Conservation (phyloP, 176 grass and related monocot species). For the Metroxylon sagu region DNA sequence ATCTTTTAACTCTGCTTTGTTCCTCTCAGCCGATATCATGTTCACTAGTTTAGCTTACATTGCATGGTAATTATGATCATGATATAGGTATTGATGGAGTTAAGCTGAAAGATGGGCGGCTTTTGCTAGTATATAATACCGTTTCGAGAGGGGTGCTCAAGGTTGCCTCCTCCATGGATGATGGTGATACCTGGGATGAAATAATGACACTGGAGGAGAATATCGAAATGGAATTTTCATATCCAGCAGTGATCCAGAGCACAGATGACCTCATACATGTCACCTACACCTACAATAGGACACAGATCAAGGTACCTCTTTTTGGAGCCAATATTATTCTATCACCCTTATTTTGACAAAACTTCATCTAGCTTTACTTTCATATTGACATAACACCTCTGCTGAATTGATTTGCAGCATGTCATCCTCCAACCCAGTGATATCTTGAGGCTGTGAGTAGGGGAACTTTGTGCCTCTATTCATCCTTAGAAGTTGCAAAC, state of each 20-base stretch:
- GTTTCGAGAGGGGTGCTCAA: constrained; percentile 44
- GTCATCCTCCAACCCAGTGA: constrained; percentile 20
- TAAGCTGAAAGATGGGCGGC: constrained; percentile 49
- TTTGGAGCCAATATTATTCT: not conserved
- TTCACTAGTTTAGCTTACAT: not conserved
- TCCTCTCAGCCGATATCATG: too few species aligned
- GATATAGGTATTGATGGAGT: constrained; percentile 41
- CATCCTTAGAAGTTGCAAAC: too few species aligned
- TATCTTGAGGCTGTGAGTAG: not conserved
- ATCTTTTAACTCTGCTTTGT: not conserved
- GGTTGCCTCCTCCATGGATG: constrained; percentile 37
- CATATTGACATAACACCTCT: not conserved
- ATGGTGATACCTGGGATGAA: constrained; percentile 42
- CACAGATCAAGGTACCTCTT: constrained; percentile 48
- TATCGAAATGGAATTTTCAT: constrained; percentile 42
- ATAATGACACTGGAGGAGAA: constrained; percentile 43
- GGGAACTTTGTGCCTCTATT: too few species aligned
- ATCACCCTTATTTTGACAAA: not conserved
- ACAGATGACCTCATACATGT: constrained; percentile 38
- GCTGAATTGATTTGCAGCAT: constrained; percentile 18
- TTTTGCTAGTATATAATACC: constrained; percentile 40
- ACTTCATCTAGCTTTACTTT: not conserved
- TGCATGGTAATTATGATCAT: not conserved
- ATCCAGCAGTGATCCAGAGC: constrained; percentile 43
- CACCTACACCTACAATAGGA: constrained; percentile 51